A percentile compares a stretch with the other conserved stretches of the same genome.
phyloP scores from a whole-genome alignment of 768 basidiomycete genomes.

The Termitomyces sp. region DNA sequence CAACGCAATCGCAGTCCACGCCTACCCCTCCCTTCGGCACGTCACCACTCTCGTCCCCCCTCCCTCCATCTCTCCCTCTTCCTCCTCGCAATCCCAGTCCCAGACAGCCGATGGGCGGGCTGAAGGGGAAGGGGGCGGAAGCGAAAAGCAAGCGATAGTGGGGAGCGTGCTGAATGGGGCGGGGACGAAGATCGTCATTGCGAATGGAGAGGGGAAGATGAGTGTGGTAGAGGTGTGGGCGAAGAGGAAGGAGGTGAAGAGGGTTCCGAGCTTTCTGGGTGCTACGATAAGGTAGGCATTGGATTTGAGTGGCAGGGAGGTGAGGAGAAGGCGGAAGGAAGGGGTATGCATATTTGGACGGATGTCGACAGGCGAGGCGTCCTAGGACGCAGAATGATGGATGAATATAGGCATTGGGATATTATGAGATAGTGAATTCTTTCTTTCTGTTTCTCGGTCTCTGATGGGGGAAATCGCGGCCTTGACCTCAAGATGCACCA shows the following conservation, averaged over 20 bases:
- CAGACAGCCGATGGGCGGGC: background rate
- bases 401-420: background rate
- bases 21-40: slow-evolving; percentile 1
- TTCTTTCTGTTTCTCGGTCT: background rate
- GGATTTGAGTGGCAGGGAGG: no score
- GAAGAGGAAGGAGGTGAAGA: slow-evolving; percentile 33
- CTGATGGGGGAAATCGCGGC: background rate
- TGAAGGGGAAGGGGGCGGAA: slow-evolving; percentile 34
- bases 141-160: slow-evolving; percentile 42
- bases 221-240: slow-evolving; percentile 38
- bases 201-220: slow-evolving; percentile 15
- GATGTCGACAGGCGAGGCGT: background rate
- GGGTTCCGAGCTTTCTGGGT: slow-evolving; percentile 24
- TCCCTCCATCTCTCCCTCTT: background rate
- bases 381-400: background rate
- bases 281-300: slow-evolving; percentile 14
- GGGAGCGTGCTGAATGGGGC: slow-evolving; percentile 51
- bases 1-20: background rate
- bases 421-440: background rate
- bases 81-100: background rate
- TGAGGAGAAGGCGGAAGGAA: background rate
- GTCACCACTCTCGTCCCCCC: background rate
- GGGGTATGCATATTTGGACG: background rate
- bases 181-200: slow-evolving; percentile 50
- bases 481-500: background rate